Percentiles rank a stretch among this genome's conserved stretches.
phyloP scores from a whole-genome alignment of 345 rosid species.

The Limnanthes douglasii region DNA sequence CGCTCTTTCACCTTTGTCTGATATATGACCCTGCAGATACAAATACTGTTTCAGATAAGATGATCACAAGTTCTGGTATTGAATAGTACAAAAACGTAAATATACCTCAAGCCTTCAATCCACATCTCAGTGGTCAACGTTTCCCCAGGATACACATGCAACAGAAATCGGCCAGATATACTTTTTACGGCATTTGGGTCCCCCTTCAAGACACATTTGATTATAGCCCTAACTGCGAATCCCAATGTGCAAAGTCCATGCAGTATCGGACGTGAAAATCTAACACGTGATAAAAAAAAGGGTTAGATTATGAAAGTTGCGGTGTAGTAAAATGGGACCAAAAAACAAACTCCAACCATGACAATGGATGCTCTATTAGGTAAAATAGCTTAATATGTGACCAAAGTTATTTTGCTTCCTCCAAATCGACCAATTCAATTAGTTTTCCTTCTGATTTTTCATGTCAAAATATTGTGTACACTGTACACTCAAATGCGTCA shows the following conservation, averaged over 20 bases:
- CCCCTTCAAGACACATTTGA: conserved; percentile 66
- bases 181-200: conserved; percentile 38
- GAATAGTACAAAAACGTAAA: background rate
- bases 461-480: no score
- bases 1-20: conserved; percentile 60
- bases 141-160: conserved; percentile 79
- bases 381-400: no score
- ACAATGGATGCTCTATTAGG: no score
- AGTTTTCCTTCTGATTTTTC: no score
- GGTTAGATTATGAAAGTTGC: conserved; percentile 7
- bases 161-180: conserved; percentile 60
- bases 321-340: background rate
- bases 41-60: conserved; percentile 6
- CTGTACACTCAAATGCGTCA: no score
- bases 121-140: conserved; percentile 76
- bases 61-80: background rate
- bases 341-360: no score
- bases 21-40: conserved; percentile 44
- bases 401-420: no score
- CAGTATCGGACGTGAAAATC: conserved; percentile 77
- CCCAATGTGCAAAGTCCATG: conserved; percentile 87
- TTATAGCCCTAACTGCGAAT: conserved; percentile 63
- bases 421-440: no score
- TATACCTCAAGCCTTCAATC: conserved; percentile 64
- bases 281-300: conserved; percentile 7